Evolutionary conservation across 2,329 filamentous ascomycete genomes (phyloP).

Genomic region (Mariannaea elegans): DNA sequence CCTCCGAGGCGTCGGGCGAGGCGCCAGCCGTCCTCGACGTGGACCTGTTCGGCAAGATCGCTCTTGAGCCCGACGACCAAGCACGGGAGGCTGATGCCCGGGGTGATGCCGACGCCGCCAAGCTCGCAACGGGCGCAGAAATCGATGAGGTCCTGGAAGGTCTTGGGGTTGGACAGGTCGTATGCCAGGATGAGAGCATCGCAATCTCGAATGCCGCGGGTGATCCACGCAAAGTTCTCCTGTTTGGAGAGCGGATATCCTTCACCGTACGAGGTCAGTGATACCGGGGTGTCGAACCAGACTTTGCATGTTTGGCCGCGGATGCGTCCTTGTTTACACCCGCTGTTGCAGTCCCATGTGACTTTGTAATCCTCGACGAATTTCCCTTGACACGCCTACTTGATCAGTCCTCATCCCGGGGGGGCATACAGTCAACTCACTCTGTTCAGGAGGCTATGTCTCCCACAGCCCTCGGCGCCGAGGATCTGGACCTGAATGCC

Average conservation of each 20-base stretch:
- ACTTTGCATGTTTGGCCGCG: slow-evolving; percentile 23
- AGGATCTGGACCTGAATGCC: slow-evolving; percentile 29
- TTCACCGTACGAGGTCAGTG: slow-evolving; percentile 16
- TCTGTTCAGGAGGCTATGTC: slow-evolving; percentile 22
- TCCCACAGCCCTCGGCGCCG: slow-evolving; percentile 22
- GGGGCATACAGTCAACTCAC: slow-evolving; percentile 7
- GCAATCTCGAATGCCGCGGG: slow-evolving; percentile 25
- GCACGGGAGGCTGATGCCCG: slow-evolving; percentile 24
- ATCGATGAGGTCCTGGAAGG: slow-evolving; percentile 25
- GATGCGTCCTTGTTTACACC: slow-evolving; percentile 12
- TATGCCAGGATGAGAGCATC: slow-evolving; percentile 28
- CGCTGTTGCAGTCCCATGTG: slow-evolving; percentile 7
- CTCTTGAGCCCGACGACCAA: slow-evolving; percentile 26
- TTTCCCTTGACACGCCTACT: slow-evolving; percentile 19
- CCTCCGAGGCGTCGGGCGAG: slow-evolving; percentile 24
- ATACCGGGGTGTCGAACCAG: slow-evolving; percentile 21
- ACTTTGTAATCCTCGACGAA: slow-evolving; percentile 9
- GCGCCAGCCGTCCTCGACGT: slow-evolving; percentile 20
- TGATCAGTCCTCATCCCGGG: neutral
- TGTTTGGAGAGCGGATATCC: slow-evolving; percentile 10
- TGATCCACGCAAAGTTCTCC: slow-evolving; percentile 20
- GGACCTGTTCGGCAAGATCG: slow-evolving; percentile 7
- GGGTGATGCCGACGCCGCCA: slow-evolving; percentile 21
- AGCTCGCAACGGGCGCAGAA: slow-evolving; percentile 29
- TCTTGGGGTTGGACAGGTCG: slow-evolving; percentile 22